These are phyloP conservation scores for Lactifluus subvellereus DNA, from an alignment of 768 basidiomycete species.

Conservation along the genomic window DNA sequence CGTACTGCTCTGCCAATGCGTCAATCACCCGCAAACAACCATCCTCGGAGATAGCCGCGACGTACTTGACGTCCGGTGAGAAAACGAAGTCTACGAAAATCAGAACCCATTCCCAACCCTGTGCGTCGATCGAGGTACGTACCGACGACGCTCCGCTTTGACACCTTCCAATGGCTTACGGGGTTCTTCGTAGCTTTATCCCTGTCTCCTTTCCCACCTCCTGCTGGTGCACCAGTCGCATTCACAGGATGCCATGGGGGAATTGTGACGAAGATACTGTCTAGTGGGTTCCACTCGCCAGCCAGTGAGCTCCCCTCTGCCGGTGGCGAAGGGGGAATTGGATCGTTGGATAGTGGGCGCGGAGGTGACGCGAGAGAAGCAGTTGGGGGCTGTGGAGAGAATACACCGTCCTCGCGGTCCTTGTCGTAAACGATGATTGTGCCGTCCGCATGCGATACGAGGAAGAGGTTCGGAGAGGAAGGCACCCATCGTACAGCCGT, in stretches of 20 bases:
- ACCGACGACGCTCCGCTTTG: slow-evolving; percentile 69
- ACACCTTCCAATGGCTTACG: slow-evolving; percentile 85
- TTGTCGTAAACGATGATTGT: slow-evolving; percentile 87
- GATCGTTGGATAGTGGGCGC: slow-evolving; percentile 26
- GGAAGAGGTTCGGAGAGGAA: slow-evolving; percentile 69
- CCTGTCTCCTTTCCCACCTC: slow-evolving; percentile 39
- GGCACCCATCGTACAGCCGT: slow-evolving; percentile 92
- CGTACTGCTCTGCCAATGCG: slow-evolving; percentile 78
- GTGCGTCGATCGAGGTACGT: slow-evolving; percentile 25
- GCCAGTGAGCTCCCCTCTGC: slow-evolving; percentile 29
- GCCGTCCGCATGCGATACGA: slow-evolving; percentile 85
- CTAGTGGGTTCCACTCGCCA: slow-evolving; percentile 69
- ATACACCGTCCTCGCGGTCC: slow-evolving; percentile 81
- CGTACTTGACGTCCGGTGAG: slow-evolving; percentile 86
- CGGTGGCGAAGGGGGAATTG: slow-evolving; percentile 23
- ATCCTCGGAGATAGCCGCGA: slow-evolving; percentile 89
- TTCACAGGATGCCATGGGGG: slow-evolving; percentile 81
- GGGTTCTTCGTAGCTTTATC: slow-evolving; percentile 78
- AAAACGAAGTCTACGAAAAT: slow-evolving; percentile 71
- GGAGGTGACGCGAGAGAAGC: slow-evolving; percentile 26
- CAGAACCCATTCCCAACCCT: slow-evolving; percentile 5
- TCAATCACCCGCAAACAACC: slow-evolving; percentile 89
- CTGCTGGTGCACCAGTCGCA: slow-evolving; percentile 34
- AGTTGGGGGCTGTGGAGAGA: slow-evolving; percentile 55
- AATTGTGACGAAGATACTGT: slow-evolving; percentile 72